phyloP scores from a whole-genome alignment of 176 grass and related monocot genomes.

The Oryza brachyantha region DNA sequence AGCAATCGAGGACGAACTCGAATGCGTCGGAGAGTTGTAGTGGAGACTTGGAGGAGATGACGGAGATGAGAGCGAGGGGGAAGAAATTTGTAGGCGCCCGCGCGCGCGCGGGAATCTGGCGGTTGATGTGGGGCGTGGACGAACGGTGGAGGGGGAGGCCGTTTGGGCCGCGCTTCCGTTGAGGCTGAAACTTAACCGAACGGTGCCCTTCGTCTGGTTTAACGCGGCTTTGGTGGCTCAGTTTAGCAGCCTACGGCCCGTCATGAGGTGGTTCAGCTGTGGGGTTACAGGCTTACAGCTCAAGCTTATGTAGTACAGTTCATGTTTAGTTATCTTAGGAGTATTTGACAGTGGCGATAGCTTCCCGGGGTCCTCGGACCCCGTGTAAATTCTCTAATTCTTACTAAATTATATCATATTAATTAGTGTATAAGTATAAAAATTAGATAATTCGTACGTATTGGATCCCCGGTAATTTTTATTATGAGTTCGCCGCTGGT shows the following conservation, averaged over 20 bases:
- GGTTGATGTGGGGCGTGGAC: not conserved
- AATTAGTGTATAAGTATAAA: too few species aligned
- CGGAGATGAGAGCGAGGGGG: not conserved
- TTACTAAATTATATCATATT: too few species aligned
- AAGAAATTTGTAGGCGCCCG: conserved; percentile 2
- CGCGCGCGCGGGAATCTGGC: conserved; percentile 12
- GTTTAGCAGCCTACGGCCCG: not conserved
- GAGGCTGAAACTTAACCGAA: not conserved
- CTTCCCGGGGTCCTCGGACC: too few species aligned
- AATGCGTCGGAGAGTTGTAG: not conserved
- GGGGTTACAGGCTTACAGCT: not conserved
- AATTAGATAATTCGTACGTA: too few species aligned
- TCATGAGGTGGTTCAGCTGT: not conserved
- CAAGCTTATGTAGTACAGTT: not conserved
- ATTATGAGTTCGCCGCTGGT: too few species aligned
- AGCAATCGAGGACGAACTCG: not conserved
- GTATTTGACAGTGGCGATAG: too few species aligned
- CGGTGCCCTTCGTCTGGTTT: not conserved
- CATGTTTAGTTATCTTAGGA: not conserved
- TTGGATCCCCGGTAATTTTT: too few species aligned
- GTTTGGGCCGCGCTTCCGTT: not conserved
- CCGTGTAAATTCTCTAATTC: too few species aligned
- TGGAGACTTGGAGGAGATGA: too few species aligned
- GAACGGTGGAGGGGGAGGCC: not conserved
- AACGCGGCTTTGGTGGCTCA: not conserved